These are phyloP conservation scores for Dissophora ornata DNA, from an alignment of 192 early-diverging fungal species.

Conservation along the genomic window DNA sequence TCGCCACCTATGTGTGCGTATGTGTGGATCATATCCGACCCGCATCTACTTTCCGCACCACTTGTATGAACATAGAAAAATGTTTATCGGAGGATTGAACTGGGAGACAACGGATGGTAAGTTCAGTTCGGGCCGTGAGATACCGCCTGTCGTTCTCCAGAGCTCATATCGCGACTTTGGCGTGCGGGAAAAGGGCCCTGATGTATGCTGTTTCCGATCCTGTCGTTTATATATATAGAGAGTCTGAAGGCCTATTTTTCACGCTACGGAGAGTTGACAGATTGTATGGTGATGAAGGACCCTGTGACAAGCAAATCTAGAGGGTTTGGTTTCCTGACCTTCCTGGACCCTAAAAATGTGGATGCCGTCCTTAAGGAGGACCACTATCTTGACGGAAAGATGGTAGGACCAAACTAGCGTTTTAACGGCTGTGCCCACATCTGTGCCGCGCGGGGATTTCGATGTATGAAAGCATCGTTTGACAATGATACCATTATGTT, in stretches of 20 bases:
- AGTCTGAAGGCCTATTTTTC: conserved; percentile 76
- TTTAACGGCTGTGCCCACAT: no score
- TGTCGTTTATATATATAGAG: conserved; percentile 64
- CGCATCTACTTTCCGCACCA: background rate
- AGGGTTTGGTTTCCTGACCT: conserved; percentile 85
- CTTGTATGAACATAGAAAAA: conserved; percentile 67
- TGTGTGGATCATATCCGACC: no score
- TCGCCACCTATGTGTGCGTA: no score
- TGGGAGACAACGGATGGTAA: conserved; percentile 90
- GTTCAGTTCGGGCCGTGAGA: no score
- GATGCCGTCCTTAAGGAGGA: conserved; percentile 73
- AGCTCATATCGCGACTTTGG: background rate
- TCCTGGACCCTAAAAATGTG: conserved; percentile 68
- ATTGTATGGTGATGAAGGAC: conserved; percentile 84
- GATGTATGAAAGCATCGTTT: no score
- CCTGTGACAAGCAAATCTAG: conserved; percentile 72
- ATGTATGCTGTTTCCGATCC: no score
- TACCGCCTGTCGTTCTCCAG: no score
- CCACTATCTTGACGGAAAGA: conserved; percentile 84
- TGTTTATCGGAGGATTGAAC: conserved; percentile 84
- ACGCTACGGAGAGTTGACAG: conserved; percentile 76
- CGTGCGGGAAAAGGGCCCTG: no score
- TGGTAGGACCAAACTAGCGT: conserved; percentile 65
- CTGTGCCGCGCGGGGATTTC: no score
- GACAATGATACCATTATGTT: no score